Evolutionary conservation across 345 rosid genomes (phyloP).

Genomic region (Ailanthus altissimus): DNA sequence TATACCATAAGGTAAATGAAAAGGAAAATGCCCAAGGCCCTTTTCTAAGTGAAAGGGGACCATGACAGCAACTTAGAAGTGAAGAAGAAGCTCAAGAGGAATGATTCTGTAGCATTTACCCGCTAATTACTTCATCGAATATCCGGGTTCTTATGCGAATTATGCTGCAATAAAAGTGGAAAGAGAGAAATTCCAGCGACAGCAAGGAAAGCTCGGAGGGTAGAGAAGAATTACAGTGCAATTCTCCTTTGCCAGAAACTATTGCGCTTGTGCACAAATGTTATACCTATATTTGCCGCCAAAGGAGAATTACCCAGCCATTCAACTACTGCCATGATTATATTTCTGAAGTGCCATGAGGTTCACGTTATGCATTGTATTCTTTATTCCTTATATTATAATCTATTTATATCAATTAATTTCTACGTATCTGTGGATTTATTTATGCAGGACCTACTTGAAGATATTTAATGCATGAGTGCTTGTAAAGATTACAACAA

Average conservation of each 20-base stretch:
- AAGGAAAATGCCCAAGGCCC: constrained; percentile 16
- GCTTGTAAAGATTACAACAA: neutral
- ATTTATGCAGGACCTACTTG: neutral
- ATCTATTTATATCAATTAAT: neutral
- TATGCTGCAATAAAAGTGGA: constrained; percentile 18
- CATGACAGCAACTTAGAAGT: constrained; percentile 23
- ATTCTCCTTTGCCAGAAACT: constrained; percentile 45
- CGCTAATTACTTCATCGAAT: constrained; percentile 23
- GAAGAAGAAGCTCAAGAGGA: constrained; percentile 30
- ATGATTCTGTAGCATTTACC: constrained; percentile 39
- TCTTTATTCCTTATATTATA: neutral
- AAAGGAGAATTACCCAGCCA: constrained; percentile 54
- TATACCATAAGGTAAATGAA: neutral
- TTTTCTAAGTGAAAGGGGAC: constrained; percentile 36
- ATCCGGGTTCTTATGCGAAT: constrained; percentile 43
- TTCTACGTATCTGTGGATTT: neutral
- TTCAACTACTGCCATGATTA: constrained; percentile 22
- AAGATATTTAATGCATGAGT: neutral
- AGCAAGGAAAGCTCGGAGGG: constrained; percentile 8
- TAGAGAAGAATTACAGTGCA: constrained; percentile 44
- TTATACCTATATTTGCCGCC: constrained; percentile 25
- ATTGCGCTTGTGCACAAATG: neutral
- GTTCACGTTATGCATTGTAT: neutral
- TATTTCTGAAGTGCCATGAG: neutral
- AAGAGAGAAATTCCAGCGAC: neutral